phyloP scores from a whole-genome alignment of 2,329 filamentous ascomycete species.

The Pyrenophora tritici-repentis region DNA sequence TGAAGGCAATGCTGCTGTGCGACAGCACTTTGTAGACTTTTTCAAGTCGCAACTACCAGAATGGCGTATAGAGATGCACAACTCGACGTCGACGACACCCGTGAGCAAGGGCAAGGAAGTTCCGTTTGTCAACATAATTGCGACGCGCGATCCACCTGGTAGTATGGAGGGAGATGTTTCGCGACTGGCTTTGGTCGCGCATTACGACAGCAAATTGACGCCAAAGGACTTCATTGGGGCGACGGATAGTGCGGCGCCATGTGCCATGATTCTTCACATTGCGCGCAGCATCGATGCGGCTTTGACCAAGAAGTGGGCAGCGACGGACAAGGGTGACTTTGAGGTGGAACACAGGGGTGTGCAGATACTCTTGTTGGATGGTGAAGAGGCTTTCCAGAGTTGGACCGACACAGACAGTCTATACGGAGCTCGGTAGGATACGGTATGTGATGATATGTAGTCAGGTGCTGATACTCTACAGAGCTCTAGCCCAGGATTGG shows the following conservation, averaged over 20 bases:
- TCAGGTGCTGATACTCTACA: constrained; percentile 17
- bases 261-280: constrained; percentile 89
- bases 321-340: constrained; percentile 52
- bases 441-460: background rate
- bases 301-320: constrained; percentile 84
- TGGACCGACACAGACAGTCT: constrained; percentile 86
- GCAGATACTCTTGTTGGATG: constrained; percentile 89
- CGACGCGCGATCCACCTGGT: constrained; percentile 90
- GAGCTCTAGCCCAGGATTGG: constrained; percentile 81
- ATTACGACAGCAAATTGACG: constrained; percentile 86
- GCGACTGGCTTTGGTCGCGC: constrained; percentile 84
- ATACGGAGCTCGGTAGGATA: constrained; percentile 77
- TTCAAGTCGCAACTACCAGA: constrained; percentile 75
- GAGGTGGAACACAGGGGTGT: constrained; percentile 76
- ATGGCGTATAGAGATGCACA: constrained; percentile 84
- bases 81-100: constrained; percentile 83
- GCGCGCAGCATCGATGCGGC: constrained; percentile 80
- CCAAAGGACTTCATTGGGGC: constrained; percentile 91
- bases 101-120: constrained; percentile 72
- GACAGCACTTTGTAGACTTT: constrained; percentile 84
- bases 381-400: constrained; percentile 84
- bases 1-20: constrained; percentile 72
- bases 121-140: constrained; percentile 86
- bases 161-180: constrained; percentile 73
- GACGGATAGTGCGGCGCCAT: constrained; percentile 90